Percentiles rank a stretch among this genome's conserved stretches.
Evolutionary conservation across 805 yeast genomes (phyloP).

Genomic region (Ogataea polymorpha): DNA sequence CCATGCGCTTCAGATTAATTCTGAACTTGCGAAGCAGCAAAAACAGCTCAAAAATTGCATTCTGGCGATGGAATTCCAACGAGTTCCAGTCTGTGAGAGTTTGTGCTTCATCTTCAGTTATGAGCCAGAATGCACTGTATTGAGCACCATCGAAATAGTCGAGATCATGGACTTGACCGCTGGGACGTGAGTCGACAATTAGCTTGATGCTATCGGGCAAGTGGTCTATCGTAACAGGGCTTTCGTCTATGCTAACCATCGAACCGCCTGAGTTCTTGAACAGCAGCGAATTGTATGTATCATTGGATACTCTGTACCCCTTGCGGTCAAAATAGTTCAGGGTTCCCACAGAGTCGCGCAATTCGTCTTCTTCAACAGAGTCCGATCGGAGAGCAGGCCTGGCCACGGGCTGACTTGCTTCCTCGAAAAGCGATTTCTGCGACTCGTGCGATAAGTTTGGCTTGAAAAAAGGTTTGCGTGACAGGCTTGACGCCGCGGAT

Average conservation of each 20-base stretch:
- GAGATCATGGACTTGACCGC: constrained; percentile 20
- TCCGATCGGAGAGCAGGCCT: constrained; percentile 1
- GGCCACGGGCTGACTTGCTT: neutral
- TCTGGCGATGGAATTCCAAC: constrained; percentile 29
- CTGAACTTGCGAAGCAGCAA: constrained; percentile 25
- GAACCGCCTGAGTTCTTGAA: constrained; percentile 6
- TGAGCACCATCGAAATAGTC: constrained; percentile 24
- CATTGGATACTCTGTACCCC: constrained; percentile 10
- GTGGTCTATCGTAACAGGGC: constrained; percentile 6
- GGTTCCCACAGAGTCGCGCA: constrained; percentile 14
- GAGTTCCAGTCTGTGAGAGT: constrained; percentile 25
- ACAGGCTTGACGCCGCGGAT: neutral
- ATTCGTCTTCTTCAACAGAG: constrained; percentile 14
- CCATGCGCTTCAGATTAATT: constrained; percentile 28
- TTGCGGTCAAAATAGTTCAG: constrained; percentile 10
- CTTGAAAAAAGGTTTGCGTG: constrained; percentile 8
- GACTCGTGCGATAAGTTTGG: constrained; percentile 9
- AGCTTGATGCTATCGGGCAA: constrained; percentile 25
- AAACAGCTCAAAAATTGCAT: constrained; percentile 30
- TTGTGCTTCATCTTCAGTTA: constrained; percentile 23
- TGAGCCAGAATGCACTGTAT: constrained; percentile 30
- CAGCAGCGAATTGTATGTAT: constrained; percentile 3
- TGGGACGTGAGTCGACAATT: constrained; percentile 29
- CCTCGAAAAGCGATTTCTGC: constrained; percentile 7
- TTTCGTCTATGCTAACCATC: neutral